Base-by-base conservation (phyloP, 441 rosid genomes). In the Theobroma grandiflorum region DNA sequence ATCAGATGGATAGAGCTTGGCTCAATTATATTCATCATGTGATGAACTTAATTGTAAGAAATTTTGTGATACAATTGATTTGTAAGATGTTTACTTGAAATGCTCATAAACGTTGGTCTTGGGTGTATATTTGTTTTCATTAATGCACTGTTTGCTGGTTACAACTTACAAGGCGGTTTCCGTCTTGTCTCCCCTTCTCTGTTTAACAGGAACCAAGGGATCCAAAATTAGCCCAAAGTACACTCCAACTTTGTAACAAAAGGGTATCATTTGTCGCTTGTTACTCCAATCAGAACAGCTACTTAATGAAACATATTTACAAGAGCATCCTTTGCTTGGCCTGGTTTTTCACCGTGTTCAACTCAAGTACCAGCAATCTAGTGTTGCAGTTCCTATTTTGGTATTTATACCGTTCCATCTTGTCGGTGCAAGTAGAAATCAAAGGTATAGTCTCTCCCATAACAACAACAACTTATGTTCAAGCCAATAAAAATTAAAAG, bases 401-500 rank as follows among this genome's bases (percentile, higher is more conserved):
- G 70, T 38, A 65, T 12, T 38, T 16, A 38, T 8, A 18, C 22
- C 37, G 4, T 62, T 5, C 66, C n/a, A 33, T 33, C 3, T 33
- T 33, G 8, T 66, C 6, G 33, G 71, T 9, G 50, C 57, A 69
- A 47, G 20, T 26, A 47, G 38, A 47, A 40, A 40, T 40, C 3
- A 40, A 43, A 53, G 8, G 61, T 26, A 26, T 26, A 26, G 31
- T 26, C 31, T 58, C 47, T 53, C 22, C 35, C 49, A 71, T 72
- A 52, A 72, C 22, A 37, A 72, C 52, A 52, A 50, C 59, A 72
- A 52, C 62, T 72, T 50, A 50, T 10, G 75, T 71, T 71, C 62
- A 52, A 16, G 33, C 52, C 61, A 72, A 15, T 66, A 73, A 73
- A 73, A 74, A 31, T 40, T 53, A 67, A 67, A 8, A 67, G 45